Base-by-base conservation (phyloP, 495 filamentous ascomycete genomes). In the Elasticomyces elasticus region DNA sequence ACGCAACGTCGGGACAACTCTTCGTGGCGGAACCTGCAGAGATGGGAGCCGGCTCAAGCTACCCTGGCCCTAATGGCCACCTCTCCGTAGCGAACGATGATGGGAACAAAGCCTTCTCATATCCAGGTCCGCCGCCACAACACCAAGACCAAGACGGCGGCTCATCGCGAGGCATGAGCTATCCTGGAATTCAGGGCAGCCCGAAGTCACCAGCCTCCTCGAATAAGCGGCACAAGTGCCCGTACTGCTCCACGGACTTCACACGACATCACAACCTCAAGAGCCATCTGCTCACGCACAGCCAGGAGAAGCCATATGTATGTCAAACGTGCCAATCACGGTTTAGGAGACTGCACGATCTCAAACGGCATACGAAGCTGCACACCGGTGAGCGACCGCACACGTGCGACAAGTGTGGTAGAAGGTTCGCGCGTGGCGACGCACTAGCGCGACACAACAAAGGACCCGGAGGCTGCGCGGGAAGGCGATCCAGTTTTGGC, bases 181-280 rank as follows among this genome's bases (percentile, higher is more conserved):
- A 92, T 54, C 87, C 88, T 15, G 78, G 81, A 64, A 68, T 70
- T 44, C 77, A 82, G 63, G 73, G 75, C 51, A 79, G 79, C 57
- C 74, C 79, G 54, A 76, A 81, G 65, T 81, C 89, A n/a, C 79
- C 83, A 5, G 84, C 85, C 7, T n/a, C n/a, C n/a, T 56, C 58
- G n/a, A 75, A 79, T 22, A 95, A 94, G 69, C 92, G 92, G 60
- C 91, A 99, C 70, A 94, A 90, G 56, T 99, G 92, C 63, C 89
- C 85, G 1, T 95, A 94, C 68, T 99, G 92, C 73, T 76, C 87
- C 3, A 95, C 94, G 7, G 91, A 94, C 62, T 99, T 99, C 62
- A 99, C 92, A 10, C 79, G 92, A 10, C 94, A 97, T 65, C 92
- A 99, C 65, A 99, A 99, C 59, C 79, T 99, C n/a, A 99, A 99